Base-by-base conservation (phyloP, 2,329 filamentous ascomycete species). In the Aschersonia sp. region DNA sequence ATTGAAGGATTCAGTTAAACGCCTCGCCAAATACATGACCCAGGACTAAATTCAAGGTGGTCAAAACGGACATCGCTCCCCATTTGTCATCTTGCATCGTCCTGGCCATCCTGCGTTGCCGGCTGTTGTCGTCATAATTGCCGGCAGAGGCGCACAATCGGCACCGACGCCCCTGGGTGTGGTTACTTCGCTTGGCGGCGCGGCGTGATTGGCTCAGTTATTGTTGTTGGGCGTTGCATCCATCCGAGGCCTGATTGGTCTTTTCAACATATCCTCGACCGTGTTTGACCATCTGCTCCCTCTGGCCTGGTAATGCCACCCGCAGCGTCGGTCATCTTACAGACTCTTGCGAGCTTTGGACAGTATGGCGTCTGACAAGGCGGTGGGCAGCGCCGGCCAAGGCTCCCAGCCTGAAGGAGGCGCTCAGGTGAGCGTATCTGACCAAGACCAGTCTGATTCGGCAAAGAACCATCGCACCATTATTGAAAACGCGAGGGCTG, bases 401-500 rank as follows among this genome's bases (percentile, higher is more conserved):
- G n/a, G 14, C 14, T 7, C 41, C n/a, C 46, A 47, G 45, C 40
- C 48, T 14, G 41, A 48, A 37, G 48, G 53, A 45, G 52, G 54
- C 14, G 29, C 8, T 30, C 42, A 14, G 5, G 14, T 37, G 35
- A 45, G 52, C 44, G 57, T 53, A 32, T 43, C 44, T 11, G 48
- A 53, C 41, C 52, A 51, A 48, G 51, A 45, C 45, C 46, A 51
- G 41, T 49, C 47, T 37, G 53, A 56, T 32, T 45, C 50, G 6
- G 47, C 52, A 54, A 57, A 62, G 50, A 50, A 51, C 30, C 62
- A 62, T 45, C 49, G 46, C 41, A 54, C 50, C 47, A 50, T 66
- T 51, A 59, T 66, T 49, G 58, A 65, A 30, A 55, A 61, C 50
- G 65, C 64, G 22, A 59, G 60, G 44, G 50, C 59, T 32, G 77